Base-by-base conservation (phyloP, 2,329 filamentous ascomycete species). In the Aspergillus calidoustus region DNA sequence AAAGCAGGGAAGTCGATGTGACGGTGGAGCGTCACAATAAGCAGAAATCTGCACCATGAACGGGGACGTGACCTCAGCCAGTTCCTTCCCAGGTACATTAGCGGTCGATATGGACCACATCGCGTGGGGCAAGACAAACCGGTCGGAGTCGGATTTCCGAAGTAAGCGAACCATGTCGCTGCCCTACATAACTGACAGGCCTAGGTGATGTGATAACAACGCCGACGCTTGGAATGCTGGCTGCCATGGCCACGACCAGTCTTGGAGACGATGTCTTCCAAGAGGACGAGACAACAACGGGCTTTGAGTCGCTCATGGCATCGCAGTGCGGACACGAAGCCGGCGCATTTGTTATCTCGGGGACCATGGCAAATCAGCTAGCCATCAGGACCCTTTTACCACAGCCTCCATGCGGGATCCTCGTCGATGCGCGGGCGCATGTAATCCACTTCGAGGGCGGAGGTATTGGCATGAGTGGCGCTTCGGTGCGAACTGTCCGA, bases 311-410 rank as follows among this genome's bases (percentile, higher is more conserved):
- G 5, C 53, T 60, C 41, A 60, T 71, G 11, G 64, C 67, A n/a
- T 19, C 54, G 7, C 57, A 65, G 28, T 64, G 64, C 4, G 67
- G 67, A 7, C 58, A 65, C 25, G 64, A 68, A 52, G 62, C 38
- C 38, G 60, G 58, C 6, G 59, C 69, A 5, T 64, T 70, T 13
- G 63, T 69, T 2, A 57, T 66, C 11, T 70, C 69, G 1, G 68
- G 69, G 3, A 71, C 68, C 2, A 70, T 70, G 69, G 68, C 64
- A 11, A 71, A 71, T 44, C 63, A 68, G 43, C 58, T 69, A 11
- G 63, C 64, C 15, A 49, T 70, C 11, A 60, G 63, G 11, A 60
- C 62, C 0, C 55, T 63, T 17, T 54, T 66, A 38, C 46, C 50
- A 13, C 58, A 57, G 38, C 66, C 63, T 11, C 68, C 66, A 5